Evolutionary conservation across 106 monocot genomes (phyloP).

Genomic region (Allium cepa): DNA sequence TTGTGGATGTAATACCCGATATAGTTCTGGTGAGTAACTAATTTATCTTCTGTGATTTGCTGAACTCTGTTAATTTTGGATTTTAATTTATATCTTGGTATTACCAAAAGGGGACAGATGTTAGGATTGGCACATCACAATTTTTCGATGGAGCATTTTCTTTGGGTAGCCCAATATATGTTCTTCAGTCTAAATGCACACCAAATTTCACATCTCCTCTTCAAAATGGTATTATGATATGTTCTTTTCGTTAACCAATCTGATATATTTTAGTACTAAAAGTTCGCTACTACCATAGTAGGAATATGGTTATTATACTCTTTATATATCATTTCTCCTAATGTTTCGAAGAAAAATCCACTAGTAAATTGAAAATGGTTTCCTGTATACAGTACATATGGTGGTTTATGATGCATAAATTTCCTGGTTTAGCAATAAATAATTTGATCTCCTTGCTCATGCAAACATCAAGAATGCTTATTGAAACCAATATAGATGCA

Average conservation of each 20-base stretch:
- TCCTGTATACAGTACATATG: no score
- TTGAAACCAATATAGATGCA: no score
- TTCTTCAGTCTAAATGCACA: slow-evolving; percentile 17
- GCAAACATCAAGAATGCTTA: no score
- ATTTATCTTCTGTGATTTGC: neutral
- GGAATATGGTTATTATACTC: no score
- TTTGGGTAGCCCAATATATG: neutral
- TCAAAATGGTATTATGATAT: neutral
- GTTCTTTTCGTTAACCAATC: neutral
- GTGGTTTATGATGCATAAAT: no score
- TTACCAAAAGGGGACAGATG: slow-evolving; percentile 6
- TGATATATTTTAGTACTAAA: neutral
- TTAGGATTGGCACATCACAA: neutral
- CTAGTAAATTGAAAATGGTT: no score
- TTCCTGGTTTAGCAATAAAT: no score
- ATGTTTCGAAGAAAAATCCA: no score
- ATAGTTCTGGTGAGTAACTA: neutral
- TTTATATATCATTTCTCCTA: neutral
- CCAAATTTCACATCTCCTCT: slow-evolving; percentile 9
- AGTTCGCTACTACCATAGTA: neutral
- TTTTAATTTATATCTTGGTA: neutral
- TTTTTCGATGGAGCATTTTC: slow-evolving; percentile 1
- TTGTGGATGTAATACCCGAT: neutral
- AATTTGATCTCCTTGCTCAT: no score
- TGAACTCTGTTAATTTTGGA: neutral